Base-by-base conservation (phyloP, 345 rosid genomes). In the Citrus glauca region DNA sequence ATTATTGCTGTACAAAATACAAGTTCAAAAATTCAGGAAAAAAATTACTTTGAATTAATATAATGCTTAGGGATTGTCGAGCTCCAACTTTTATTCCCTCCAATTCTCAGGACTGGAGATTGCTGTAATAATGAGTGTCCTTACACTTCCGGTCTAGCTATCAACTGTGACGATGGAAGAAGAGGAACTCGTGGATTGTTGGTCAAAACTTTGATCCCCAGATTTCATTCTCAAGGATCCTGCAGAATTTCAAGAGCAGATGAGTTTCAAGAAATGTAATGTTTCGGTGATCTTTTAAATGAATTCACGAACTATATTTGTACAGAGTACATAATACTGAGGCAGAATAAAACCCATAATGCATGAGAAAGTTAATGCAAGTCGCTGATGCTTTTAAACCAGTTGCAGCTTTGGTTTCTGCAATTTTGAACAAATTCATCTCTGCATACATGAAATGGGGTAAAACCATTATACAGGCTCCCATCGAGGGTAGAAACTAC, bases 141-240 rank as follows among this genome's bases (percentile, higher is more conserved):
- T 50, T 13, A 37, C 7, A 56, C 3, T 75, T 16, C 9, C 33
- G 61, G 25, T 27, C 79, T 27, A 62, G 27, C 35, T 40, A 60
- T 71, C 9, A 50, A 35, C 14, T 25, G 72, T 2, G 74, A 30
- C 30, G 45, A 35, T 10, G 66, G 35, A 33, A 56, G 7, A 24
- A 53, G 66, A 72, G 59, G 40, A 57, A 66, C 68, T 24, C 53
- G 50, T 27, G 25, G 77, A 20, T 60, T 45, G 78, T 59, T 16
- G 16, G 71, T 33, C 22, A 61, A 77, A 66, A 66, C 68, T 74
- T 81, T 56, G 22, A 63, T 71, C 79, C 37, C 68, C 71, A 79
- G 78, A 84, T 84, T 81, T 87, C 79, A 75, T 80, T 81, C 73
- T 72, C 76, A 79, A 69, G 20, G 79, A 81, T 82, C 77, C 89